Base-by-base conservation (phyloP, 352 stramenopile genomes). In the Globisporangium rhizosaccharum region DNA sequence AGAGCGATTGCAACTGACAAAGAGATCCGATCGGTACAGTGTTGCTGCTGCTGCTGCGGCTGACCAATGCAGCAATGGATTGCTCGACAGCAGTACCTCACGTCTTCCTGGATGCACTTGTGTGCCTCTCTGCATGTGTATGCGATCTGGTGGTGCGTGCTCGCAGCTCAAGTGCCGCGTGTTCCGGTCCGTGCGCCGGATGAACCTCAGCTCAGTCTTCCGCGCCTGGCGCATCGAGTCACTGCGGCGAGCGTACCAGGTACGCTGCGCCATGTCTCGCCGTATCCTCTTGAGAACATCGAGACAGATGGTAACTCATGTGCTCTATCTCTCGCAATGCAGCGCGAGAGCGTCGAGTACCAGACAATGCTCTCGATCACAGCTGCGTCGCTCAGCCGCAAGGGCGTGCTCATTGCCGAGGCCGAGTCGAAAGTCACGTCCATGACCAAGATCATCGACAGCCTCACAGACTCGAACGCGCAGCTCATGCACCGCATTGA, bases 301-400 rank as follows among this genome's bases (percentile, higher is more conserved):
- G 1, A 28, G n/a, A 9, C 6, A 14, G 10, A 9, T 49, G 7
- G n/a, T 20, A 12, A 12, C 44, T 49, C 10, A 14, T 54, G 7
- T 9, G 10, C 9, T 17, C 39, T 39, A 14, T 28, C 50, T n/a
- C 0, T 3, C 45, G 15, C 20, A 5, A 12, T 14, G 15, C 41
- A 79, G 59, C 77, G 82, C 10, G 81, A 91, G 58, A 91, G 77
- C 36, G 66, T 72, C 39, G 83, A 93, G 51, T 90, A 90, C 62
- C 81, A 93, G 66, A 75, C 78, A n/a, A 90, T 90, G 79, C 61
- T 90, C 20, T 90, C 82, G 0, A 77, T 90, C 64, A 90, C 81
- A 4, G 78, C 79, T 17, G 70, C 82, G 45, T 88, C 82, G 18
- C 68, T 90, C 15, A 90, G 78, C 42, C 81, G 80, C 42, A 93